These are phyloP conservation scores for Sphenostylis stenocarpa DNA, from an alignment of 306 rosid species.

Conservation along the genomic window DNA sequence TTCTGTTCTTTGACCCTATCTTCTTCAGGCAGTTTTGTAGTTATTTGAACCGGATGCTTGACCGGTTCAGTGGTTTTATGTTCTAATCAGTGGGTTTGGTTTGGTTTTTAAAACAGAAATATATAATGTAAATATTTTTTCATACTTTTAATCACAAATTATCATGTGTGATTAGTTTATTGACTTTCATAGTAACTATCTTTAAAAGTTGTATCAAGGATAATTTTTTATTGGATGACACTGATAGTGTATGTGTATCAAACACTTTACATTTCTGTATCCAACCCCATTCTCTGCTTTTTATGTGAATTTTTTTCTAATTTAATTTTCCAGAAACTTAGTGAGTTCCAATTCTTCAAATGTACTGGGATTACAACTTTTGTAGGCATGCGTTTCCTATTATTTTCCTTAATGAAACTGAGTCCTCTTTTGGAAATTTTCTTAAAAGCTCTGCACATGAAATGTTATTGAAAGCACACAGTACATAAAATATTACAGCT, in stretches of 20 bases:
- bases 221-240: background rate
- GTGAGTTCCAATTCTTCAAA: background rate
- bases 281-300: background rate
- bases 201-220: background rate
- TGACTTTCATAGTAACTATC: background rate
- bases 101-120: no score
- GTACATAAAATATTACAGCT: background rate
- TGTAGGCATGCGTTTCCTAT: background rate
- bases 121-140: background rate
- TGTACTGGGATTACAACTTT: background rate
- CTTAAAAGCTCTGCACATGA: slow-evolving; percentile 6
- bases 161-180: background rate
- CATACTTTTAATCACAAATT: background rate
- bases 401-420: background rate
- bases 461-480: slow-evolving; percentile 12
- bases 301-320: background rate
- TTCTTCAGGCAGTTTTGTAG: no score
- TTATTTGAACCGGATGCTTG: no score
- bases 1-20: no score
- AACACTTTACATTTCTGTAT: background rate
- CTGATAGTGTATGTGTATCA: background rate
- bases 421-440: background rate
- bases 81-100: no score
- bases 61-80: no score
- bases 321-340: background rate